Evolutionary conservation across 371 early-diverging fungal genomes (phyloP).

Genomic region (Conidiobolus incongruus): DNA sequence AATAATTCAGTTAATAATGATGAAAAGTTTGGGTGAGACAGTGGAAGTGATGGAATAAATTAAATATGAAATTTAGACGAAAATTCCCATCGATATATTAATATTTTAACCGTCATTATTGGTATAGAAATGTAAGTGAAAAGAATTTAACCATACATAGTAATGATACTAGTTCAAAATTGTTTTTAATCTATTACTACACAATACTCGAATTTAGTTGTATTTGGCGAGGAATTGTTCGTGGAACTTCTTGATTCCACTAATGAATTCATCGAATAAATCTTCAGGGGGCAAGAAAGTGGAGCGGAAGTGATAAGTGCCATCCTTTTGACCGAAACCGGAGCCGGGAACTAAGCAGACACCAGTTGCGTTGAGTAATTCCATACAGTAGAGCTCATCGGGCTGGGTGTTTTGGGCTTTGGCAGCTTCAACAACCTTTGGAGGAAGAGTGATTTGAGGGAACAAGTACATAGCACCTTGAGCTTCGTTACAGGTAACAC

Average conservation of each 20-base stretch:
- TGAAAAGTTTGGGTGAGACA: too few relatives aligned
- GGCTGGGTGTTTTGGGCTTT: slow-evolving; percentile 31
- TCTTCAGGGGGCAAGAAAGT: slow-evolving; percentile 90
- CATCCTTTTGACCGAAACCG: slow-evolving; percentile 78
- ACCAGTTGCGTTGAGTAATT: slow-evolving; percentile 80
- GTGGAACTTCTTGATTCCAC: slow-evolving; percentile 53
- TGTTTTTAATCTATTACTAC: slow-evolving; percentile 5
- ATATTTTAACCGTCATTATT: too few relatives aligned
- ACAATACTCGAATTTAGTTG: too few relatives aligned
- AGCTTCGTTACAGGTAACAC: slow-evolving; percentile 69
- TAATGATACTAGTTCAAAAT: too few relatives aligned
- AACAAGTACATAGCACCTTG: slow-evolving; percentile 94
- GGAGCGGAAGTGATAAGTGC: slow-evolving; percentile 86
- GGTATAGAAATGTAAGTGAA: too few relatives aligned
- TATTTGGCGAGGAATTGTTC: slow-evolving; percentile 52
- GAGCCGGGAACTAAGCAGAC: slow-evolving; percentile 74
- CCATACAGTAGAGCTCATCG: slow-evolving; percentile 74
- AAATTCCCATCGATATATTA: too few relatives aligned
- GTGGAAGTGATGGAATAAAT: too few relatives aligned
- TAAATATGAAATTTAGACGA: too few relatives aligned
- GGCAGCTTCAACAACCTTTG: slow-evolving; percentile 54
- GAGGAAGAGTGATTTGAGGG: slow-evolving; percentile 55
- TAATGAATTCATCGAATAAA: slow-evolving; percentile 70
- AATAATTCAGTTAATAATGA: too few relatives aligned
- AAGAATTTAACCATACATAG: too few relatives aligned